Conservation (phyloP, 345 rosid genomes). For the Theobroma cacao region DNA sequence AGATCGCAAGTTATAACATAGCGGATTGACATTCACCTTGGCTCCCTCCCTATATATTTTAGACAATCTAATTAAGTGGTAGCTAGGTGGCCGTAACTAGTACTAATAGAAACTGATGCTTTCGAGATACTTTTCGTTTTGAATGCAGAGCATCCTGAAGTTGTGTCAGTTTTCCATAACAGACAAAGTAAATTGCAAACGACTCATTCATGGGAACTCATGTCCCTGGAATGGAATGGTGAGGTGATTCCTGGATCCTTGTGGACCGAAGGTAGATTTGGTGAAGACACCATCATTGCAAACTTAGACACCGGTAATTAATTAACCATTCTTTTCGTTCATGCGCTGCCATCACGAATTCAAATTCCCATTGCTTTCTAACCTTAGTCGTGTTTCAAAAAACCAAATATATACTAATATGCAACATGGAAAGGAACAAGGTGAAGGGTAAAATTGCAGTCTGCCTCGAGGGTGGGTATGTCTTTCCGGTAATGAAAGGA, state of each 20-base stretch:
- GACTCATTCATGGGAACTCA: constrained; percentile 44
- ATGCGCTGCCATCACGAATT: no score
- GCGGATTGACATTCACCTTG: not conserved
- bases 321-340: constrained; percentile 19
- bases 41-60: not conserved
- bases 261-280: constrained; percentile 36
- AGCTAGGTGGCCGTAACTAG: no score
- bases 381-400: no score
- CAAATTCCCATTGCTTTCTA: no score
- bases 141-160: constrained; percentile 34
- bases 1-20: constrained; percentile 29
- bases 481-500: constrained; percentile 56
- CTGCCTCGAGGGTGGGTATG: constrained; percentile 47
- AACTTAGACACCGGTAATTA: constrained; percentile 37
- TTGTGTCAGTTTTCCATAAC: constrained; percentile 38
- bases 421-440: constrained; percentile 29
- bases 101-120: no score
- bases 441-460: constrained; percentile 50
- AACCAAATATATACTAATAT: no score
- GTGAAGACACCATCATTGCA: constrained; percentile 41
- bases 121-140: not conserved
- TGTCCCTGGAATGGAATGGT: constrained; percentile 25
- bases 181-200: constrained; percentile 32
- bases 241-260: constrained; percentile 12
- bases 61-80: not conserved